Conservation (phyloP, 768 basidiomycete genomes). For the Hortiboletus campestris region DNA sequence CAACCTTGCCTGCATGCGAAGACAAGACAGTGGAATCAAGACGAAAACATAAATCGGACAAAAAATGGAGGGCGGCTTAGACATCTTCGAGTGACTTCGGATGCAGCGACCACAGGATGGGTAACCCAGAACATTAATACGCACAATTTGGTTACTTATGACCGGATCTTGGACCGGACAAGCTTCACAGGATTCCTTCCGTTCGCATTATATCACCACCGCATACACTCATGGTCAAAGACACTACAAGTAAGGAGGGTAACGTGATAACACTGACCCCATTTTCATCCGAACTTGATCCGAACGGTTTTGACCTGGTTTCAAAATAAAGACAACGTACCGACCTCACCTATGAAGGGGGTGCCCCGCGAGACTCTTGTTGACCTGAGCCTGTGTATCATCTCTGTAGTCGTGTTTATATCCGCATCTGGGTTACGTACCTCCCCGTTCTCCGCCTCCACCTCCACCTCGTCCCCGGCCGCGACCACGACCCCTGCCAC, state of each 20-base stretch:
- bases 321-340: not conserved
- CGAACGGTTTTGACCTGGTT: not conserved
- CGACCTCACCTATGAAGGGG: constrained; percentile 12
- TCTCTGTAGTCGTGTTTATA: not conserved
- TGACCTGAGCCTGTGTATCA: constrained; percentile 17
- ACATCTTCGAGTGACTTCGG: too few relatives aligned
- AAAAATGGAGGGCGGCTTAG: too few relatives aligned
- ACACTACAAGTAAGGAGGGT: not conserved
- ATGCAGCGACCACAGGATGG: too few relatives aligned
- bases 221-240: not conserved
- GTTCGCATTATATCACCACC: not conserved
- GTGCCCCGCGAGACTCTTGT: constrained; percentile 22
- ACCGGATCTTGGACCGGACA: too few relatives aligned
- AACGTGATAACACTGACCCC: not conserved
- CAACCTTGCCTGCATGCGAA: too few relatives aligned
- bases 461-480: constrained; percentile 44
- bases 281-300: not conserved
- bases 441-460: constrained; percentile 41
- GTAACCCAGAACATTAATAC: too few relatives aligned
- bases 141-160: too few relatives aligned
- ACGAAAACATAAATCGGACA: too few relatives aligned
- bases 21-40: too few relatives aligned
- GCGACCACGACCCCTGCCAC: constrained; percentile 41
- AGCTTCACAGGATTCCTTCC: constrained; percentile 1
- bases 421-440: constrained; percentile 21